A percentile compares a stretch with the other conserved stretches of the same genome.
phyloP scores from a whole-genome alignment of 2,329 filamentous ascomycete genomes.

The Colletotrichum sp. region DNA sequence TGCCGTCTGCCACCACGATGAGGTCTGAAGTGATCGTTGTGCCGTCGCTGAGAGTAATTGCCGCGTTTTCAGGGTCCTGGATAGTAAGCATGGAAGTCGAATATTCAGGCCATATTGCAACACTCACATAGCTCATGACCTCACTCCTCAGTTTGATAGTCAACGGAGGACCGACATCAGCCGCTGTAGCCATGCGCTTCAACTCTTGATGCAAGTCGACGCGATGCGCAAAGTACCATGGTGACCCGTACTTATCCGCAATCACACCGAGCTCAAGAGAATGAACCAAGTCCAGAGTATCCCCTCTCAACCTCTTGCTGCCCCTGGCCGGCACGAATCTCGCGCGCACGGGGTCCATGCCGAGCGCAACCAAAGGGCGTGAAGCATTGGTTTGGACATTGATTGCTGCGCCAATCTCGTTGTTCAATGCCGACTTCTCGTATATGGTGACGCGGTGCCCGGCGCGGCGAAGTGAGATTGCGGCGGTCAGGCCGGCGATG shows the following conservation, averaged over 20 bases:
- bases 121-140: slow-evolving; percentile 31
- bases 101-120: not conserved
- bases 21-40: slow-evolving; percentile 35
- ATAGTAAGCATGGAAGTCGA: not conserved
- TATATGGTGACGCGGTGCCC: slow-evolving; percentile 38
- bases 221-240: slow-evolving; percentile 38
- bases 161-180: slow-evolving; percentile 27
- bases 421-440: slow-evolving; percentile 38
- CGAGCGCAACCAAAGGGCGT: slow-evolving; percentile 37
- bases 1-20: slow-evolving; percentile 50
- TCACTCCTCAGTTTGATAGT: slow-evolving; percentile 25
- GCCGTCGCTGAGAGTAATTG: slow-evolving; percentile 32
- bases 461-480: slow-evolving; percentile 35
- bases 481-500: slow-evolving; percentile 38
- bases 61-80: slow-evolving; percentile 26
- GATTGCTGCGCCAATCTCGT: slow-evolving; percentile 43
- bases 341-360: slow-evolving; percentile 32
- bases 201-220: slow-evolving; percentile 44
- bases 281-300: slow-evolving; percentile 17
- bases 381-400: slow-evolving; percentile 41
- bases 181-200: slow-evolving; percentile 33
- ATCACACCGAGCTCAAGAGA: slow-evolving; percentile 9
- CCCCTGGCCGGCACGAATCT: slow-evolving; percentile 29
- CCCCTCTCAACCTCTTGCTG: slow-evolving; percentile 15
- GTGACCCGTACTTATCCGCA: not conserved